Conservation (phyloP, 106 monocot species). For the Dendrobium catenatum region DNA sequence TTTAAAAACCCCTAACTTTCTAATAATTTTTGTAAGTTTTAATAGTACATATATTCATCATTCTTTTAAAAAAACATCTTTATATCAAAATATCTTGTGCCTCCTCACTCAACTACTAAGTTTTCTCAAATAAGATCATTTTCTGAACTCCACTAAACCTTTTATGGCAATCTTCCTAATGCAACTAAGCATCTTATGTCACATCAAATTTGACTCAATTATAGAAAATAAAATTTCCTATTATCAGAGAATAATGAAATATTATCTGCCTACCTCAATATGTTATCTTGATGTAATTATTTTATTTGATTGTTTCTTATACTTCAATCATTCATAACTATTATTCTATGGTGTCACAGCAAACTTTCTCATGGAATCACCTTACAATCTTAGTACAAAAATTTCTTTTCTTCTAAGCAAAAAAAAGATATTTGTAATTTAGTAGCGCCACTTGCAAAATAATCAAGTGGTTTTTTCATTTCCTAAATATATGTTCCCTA, state of each 20-base stretch:
- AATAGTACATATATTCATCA: neutral
- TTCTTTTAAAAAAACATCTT: neutral
- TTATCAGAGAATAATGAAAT: neutral
- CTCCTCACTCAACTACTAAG: too few species aligned
- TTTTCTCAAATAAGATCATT: too few species aligned
- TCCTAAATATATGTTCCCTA: too few species aligned
- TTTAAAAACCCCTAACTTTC: neutral
- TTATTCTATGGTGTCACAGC: neutral
- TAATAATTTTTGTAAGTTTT: neutral
- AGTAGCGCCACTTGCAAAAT: neutral
- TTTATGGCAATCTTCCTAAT: neutral
- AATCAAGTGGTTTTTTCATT: too few species aligned
- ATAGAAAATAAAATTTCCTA: neutral
- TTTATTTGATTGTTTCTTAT: neutral
- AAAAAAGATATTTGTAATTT: neutral
- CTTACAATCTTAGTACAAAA: neutral
- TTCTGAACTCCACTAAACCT: too few species aligned
- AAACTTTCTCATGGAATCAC: neutral
- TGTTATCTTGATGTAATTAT: neutral
- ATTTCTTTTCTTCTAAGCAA: neutral
- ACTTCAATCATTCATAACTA: neutral
- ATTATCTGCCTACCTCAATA: neutral
- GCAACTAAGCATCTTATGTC: neutral
- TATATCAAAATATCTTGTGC: too few species aligned
- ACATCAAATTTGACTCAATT: neutral